Evolutionary conservation across 129 eudicot genomes (phyloP), one percentile per base, ranked within the genome.

Genomic region (Flaveria robusta): DNA sequence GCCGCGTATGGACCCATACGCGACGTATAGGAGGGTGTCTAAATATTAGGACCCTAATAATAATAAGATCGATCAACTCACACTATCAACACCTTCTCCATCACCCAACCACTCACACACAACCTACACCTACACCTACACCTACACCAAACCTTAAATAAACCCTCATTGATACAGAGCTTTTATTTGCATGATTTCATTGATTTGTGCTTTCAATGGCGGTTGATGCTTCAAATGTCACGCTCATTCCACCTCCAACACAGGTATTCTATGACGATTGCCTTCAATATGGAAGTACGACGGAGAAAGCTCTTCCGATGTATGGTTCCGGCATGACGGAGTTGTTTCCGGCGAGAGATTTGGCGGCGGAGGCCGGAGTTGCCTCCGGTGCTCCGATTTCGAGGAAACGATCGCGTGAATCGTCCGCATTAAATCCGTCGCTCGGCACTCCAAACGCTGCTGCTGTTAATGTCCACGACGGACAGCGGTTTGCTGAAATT

Each of bases 181-280:
- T 34, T 34, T 68, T 50, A 77, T 69, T 26, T 69, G 62, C 81
- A 69, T 77, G 75, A 34, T 34, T 5, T 34, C 39, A 34, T 34
- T 34, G 9, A 22, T 37, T 56, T 31, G 60, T 81, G 34, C 8
- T 63, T 64, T 47, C 22, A 12, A 75, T 75, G 73, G 74, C 80
- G 14, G 66, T 76, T 66, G 55, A 76, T 11, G 67, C 80, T 76
- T 51, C 80, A 50, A 54, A 66, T 76, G 7, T 75, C 56, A 60
- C 78, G 34, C 27, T 60, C 18, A 24, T 24, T 45, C 45, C 70
- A 1, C 45, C 70, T 3, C 69, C 58, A 14, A 74, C 39, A 43
- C 70, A 63, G 62, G 71, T 74, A 1, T 63, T 62, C 49, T 45
- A 5, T 34, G 39, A 34, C 3, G 39, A 34, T 34, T 7, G 39